Base-by-base conservation (phyloP, 2,329 filamentous ascomycete species). In the Aureobasidium musti region DNA sequence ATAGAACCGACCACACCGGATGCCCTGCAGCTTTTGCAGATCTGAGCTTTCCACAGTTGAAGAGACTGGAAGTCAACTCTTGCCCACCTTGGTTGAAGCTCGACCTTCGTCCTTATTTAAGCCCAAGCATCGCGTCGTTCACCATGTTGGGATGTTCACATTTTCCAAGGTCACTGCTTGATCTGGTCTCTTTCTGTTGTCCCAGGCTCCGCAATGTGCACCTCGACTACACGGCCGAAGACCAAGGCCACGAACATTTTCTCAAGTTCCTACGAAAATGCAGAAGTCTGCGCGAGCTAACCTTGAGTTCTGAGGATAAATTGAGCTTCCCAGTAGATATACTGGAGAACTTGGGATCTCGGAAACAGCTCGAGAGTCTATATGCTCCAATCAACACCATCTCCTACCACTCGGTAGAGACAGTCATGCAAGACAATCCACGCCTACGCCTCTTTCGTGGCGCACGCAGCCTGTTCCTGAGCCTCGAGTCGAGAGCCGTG, bases 131-230 rank as follows among this genome's bases (percentile, higher is more conserved):
- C 11, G 39, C 43, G 13, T 50, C 57, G 1, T 61, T 61, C 14
- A 50, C 30, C 11, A 26, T 61, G 57, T 8, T 49, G 19, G n/a
- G 30, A 13, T 61, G 57, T 50, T 21, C 19, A 10, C 57, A 61
- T 26, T 8, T 61, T 3, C 43, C 57, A 11, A 49, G 21, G 7
- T 50, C 57, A 5, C 5, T 50, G 13, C 43, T 61, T 26, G 57
- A 61, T 8, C 17, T 61, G 57, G 23, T 61, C 7, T 43, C 57
- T 26, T 61, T 49, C 21, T 49, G 57, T n/a, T 61, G 43, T 39
- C 43, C 57, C 1, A 50, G 50, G n/a, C 57, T 61, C 26, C 43
- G 41, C 1, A 13, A 37, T 26, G 41, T 61, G 3, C 28, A 61
- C 17, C 30, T 49, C 14, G 57, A 61, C 21, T 50, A 37, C 6